Percentiles rank a stretch among this genome's conserved stretches.
Evolutionary conservation across 2,329 filamentous ascomycete species (phyloP).

Genomic region (Ilyonectria destructans): DNA sequence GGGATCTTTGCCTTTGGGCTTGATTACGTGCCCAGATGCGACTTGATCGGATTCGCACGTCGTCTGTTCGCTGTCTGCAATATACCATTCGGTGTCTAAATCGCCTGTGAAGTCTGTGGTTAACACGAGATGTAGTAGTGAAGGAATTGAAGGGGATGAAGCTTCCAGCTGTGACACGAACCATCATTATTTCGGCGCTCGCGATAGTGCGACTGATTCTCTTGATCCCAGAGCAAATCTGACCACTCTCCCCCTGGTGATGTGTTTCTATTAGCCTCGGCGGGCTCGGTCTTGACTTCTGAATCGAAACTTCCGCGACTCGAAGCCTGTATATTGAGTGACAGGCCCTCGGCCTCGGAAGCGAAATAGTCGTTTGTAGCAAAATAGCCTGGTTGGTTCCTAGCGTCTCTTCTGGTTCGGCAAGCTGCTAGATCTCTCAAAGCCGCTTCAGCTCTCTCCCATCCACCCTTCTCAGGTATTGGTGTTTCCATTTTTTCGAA

Average conservation of each 20-base stretch:
- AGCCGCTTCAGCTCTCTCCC: not conserved
- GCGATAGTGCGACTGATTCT: no score
- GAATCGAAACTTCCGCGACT: not conserved
- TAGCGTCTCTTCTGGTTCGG: not conserved
- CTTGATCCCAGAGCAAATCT: no score
- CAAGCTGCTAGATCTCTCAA: not conserved
- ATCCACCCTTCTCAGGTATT: not conserved
- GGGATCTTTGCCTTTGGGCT: conserved; percentile 41
- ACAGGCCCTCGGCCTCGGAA: not conserved
- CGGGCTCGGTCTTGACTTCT: no score
- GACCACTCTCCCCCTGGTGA: no score
- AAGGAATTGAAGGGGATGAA: no score
- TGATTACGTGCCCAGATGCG: conserved; percentile 36
- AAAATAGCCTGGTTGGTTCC: not conserved
- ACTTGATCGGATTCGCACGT: conserved; percentile 47
- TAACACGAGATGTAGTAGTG: no score
- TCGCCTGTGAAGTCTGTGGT: no score
- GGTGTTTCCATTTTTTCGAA: not conserved
- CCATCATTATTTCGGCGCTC: no score
- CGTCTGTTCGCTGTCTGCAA: conserved; percentile 13
- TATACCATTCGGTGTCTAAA: no score
- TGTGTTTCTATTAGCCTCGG: not conserved
- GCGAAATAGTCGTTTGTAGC: not conserved
- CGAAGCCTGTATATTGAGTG: not conserved
- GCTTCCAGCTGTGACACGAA: no score